Percentiles rank a stretch among this genome's conserved stretches.
Evolutionary conservation across 2,329 filamentous ascomycete species (phyloP).

Genomic region (Colletotrichum phormii): DNA sequence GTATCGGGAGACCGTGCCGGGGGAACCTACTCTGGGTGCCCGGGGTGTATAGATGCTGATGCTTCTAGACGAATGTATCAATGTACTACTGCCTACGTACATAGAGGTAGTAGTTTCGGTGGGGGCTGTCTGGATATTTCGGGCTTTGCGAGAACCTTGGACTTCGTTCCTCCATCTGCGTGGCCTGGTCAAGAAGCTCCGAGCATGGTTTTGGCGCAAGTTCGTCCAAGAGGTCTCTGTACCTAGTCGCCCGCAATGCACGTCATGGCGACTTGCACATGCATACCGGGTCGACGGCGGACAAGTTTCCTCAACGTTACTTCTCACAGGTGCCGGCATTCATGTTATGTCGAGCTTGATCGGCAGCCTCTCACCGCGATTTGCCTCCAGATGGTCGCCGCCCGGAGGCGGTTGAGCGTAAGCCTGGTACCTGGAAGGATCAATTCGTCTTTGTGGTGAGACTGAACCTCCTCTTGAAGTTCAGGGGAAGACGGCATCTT

Average conservation of each 20-base stretch:
- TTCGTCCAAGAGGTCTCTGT: background rate
- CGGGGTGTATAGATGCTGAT: too few relatives aligned
- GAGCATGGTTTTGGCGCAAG: background rate
- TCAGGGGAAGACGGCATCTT: too few relatives aligned
- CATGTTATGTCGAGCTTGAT: background rate
- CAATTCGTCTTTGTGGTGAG: too few relatives aligned
- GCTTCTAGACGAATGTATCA: too few relatives aligned
- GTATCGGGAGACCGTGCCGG: too few relatives aligned
- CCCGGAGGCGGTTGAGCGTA: background rate
- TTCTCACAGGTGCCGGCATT: background rate
- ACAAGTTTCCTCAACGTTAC: background rate
- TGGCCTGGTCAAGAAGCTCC: slow-evolving; percentile 8
- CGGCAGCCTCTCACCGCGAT: slow-evolving; percentile 3
- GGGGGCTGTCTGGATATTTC: background rate
- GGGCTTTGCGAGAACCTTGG: too few relatives aligned
- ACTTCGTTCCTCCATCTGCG: background rate
- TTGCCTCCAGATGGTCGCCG: slow-evolving; percentile 3
- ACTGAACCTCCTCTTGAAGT: too few relatives aligned
- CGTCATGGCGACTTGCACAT: background rate
- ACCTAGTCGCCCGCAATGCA: slow-evolving; percentile 16
- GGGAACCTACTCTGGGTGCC: too few relatives aligned
- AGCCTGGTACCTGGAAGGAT: too few relatives aligned
- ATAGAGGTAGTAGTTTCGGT: slow-evolving; percentile 8
- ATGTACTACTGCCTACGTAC: too few relatives aligned
- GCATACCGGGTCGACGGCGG: slow-evolving; percentile 8